Evolutionary conservation across 768 basidiomycete genomes (phyloP).

Genomic region (Boletus rubescentipes): DNA sequence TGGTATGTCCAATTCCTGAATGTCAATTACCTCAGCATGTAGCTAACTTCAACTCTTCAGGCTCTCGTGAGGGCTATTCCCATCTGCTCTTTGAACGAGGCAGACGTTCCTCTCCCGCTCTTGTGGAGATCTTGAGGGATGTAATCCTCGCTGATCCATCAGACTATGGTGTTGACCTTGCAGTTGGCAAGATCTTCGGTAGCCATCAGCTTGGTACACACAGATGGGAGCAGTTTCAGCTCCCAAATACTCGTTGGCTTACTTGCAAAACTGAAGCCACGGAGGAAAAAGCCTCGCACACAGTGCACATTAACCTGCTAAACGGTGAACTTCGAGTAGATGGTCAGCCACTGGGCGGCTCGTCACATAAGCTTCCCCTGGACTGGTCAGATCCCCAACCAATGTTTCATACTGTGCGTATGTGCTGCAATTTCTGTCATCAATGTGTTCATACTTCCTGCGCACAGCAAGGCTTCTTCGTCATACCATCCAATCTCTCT

Average conservation of each 20-base stretch:
- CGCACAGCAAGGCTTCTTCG: background rate
- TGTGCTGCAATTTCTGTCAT: background rate
- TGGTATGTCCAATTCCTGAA: background rate
- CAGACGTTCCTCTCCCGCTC: slow-evolving; percentile 21
- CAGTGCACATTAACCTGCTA: slow-evolving; percentile 17
- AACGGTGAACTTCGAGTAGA: slow-evolving; percentile 18
- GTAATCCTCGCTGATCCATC: background rate
- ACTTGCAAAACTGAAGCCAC: background rate
- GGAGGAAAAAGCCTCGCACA: background rate
- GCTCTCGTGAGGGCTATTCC: background rate
- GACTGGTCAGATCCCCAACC: background rate
- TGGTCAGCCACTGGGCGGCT: slow-evolving; percentile 11
- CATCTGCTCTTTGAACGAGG: too few species aligned
- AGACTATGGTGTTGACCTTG: slow-evolving; percentile 11
- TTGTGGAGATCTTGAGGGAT: slow-evolving; percentile 15
- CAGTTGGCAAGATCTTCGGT: slow-evolving; percentile 6
- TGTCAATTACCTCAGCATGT: too few species aligned
- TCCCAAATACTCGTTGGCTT: slow-evolving; percentile 16
- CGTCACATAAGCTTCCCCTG: slow-evolving; percentile 10
- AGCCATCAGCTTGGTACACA: slow-evolving; percentile 3
- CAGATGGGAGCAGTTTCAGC: slow-evolving; percentile 4
- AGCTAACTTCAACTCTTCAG: too few species aligned
- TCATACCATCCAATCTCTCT: background rate
- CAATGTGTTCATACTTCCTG: too few species aligned
- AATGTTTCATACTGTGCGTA: background rate